Conservation (phyloP, 2,329 filamentous ascomycete genomes). For the Exophiala lecanii-corni region DNA sequence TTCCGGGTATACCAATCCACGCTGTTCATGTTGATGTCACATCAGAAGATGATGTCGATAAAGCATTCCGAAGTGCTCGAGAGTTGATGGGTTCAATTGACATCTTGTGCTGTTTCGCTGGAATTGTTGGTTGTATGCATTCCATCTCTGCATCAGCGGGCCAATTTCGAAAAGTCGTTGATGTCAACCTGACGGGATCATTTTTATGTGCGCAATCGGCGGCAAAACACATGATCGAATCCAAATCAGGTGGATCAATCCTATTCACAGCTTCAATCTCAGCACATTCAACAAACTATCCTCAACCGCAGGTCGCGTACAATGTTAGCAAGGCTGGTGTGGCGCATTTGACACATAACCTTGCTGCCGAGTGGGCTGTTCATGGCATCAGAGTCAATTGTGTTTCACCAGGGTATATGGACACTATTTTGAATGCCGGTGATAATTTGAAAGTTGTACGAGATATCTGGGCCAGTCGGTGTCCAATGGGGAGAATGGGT, state of each 20-base stretch:
- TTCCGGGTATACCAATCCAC: slow-evolving; percentile 50
- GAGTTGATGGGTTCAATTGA: slow-evolving; percentile 26
- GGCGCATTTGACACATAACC: slow-evolving; percentile 56
- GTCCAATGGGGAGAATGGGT: slow-evolving; percentile 64
- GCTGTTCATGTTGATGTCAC: slow-evolving; percentile 57
- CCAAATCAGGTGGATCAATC: slow-evolving; percentile 63
- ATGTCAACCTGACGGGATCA: slow-evolving; percentile 67
- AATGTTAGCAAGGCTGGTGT: slow-evolving; percentile 68
- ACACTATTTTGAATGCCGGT: slow-evolving; percentile 67
- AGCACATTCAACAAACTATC: slow-evolving; percentile 51
- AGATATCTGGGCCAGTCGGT: slow-evolving; percentile 54
- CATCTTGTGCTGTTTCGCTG: slow-evolving; percentile 61
- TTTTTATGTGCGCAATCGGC: slow-evolving; percentile 67
- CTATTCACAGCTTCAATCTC: slow-evolving; percentile 62
- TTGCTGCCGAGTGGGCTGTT: slow-evolving; percentile 69
- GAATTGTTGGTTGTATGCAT: slow-evolving; percentile 60
- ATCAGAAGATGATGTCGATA: slow-evolving; percentile 40
- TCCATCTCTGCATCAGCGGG: slow-evolving; percentile 55
- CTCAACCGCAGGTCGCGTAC: slow-evolving; percentile 64
- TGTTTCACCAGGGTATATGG: slow-evolving; percentile 71
- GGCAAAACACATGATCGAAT: slow-evolving; percentile 38
- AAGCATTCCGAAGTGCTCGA: slow-evolving; percentile 39
- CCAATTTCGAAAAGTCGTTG: slow-evolving; percentile 60
- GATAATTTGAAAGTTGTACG: slow-evolving; percentile 52
- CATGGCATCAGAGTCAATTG: slow-evolving; percentile 68